phyloP scores from a whole-genome alignment of 164 flowering plant species.

The Stephania japonica region DNA sequence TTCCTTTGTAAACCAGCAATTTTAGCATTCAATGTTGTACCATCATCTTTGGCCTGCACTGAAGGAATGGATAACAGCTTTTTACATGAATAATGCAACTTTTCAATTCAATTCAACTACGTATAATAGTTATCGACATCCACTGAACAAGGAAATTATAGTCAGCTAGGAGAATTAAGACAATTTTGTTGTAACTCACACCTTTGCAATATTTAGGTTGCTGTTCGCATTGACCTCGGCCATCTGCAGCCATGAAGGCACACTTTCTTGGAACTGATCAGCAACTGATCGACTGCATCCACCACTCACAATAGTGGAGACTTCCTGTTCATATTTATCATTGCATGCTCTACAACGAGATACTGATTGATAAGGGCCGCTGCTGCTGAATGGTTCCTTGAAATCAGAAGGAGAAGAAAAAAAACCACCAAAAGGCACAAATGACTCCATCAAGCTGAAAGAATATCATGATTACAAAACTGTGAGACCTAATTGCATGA shows the following conservation, averaged over 20 bases:
- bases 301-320: slow-evolving; percentile 29
- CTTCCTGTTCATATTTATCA: slow-evolving; percentile 54
- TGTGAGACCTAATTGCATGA: slow-evolving; percentile 37
- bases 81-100: slow-evolving; percentile 22
- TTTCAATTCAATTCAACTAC: neutral
- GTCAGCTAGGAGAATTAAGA: neutral
- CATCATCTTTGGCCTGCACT: slow-evolving; percentile 83
- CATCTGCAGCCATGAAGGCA: slow-evolving; percentile 45
- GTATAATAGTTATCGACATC: neutral
- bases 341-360: slow-evolving; percentile 30
- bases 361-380: slow-evolving; percentile 21
- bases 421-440: slow-evolving; percentile 73
- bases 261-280: slow-evolving; percentile 27
- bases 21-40: slow-evolving; percentile 32
- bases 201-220: slow-evolving; percentile 27
- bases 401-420: slow-evolving; percentile 41
- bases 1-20: slow-evolving; percentile 49
- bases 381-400: slow-evolving; percentile 23
- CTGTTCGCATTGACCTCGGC: slow-evolving; percentile 28
- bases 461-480: slow-evolving; percentile 44
- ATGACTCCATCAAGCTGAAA: slow-evolving; percentile 83
- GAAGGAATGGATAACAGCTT: slow-evolving; percentile 33
- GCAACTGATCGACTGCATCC: slow-evolving; percentile 31
- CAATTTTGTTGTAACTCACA: slow-evolving; percentile 17
- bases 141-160: neutral